Evolutionary conservation across 352 stramenopile genomes (phyloP).

Genomic region (Peronospora farinosa): DNA sequence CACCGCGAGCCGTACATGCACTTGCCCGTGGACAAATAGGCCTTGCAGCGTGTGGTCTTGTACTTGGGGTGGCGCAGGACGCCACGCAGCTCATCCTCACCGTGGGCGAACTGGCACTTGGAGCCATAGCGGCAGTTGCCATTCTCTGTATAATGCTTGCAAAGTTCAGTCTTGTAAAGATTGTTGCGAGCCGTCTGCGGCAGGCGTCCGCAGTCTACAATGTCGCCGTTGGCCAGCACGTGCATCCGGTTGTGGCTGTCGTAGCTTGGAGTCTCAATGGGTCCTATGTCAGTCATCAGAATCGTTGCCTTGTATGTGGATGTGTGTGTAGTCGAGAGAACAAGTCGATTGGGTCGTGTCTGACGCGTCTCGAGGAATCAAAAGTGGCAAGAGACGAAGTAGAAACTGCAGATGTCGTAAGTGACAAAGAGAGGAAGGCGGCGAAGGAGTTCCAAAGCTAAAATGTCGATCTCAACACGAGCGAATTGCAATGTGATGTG

Average conservation of each 20-base stretch:
- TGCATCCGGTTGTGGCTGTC: slow-evolving; percentile 56
- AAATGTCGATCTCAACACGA: slow-evolving; percentile 21
- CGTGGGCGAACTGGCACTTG: slow-evolving; percentile 89
- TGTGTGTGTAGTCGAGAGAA: neutral
- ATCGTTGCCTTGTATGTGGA: slow-evolving; percentile 17
- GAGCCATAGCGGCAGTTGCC: slow-evolving; percentile 81
- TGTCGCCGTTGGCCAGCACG: slow-evolving; percentile 81
- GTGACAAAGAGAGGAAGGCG: neutral
- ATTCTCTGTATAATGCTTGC: slow-evolving; percentile 84
- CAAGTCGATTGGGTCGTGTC: slow-evolving; percentile 18
- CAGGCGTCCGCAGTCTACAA: slow-evolving; percentile 72
- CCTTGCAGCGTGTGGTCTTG: slow-evolving; percentile 89
- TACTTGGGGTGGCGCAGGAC: slow-evolving; percentile 88
- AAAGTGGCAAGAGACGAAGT: slow-evolving; percentile 12
- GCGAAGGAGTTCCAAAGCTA: slow-evolving; percentile 1
- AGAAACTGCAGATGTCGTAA: slow-evolving; percentile 14
- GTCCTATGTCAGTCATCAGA: slow-evolving; percentile 29
- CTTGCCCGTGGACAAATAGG: slow-evolving; percentile 73
- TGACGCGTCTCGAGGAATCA: slow-evolving; percentile 7
- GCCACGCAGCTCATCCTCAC: slow-evolving; percentile 74
- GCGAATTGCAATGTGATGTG: slow-evolving; percentile 36
- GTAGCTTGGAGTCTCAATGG: slow-evolving; percentile 34
- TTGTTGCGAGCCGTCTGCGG: slow-evolving; percentile 79
- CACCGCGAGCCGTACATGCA: slow-evolving; percentile 87
- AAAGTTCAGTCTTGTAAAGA: slow-evolving; percentile 90